These are phyloP conservation scores for Whalleya microplaca DNA, from an alignment of 2,329 filamentous ascomycete genomes.

Conservation along the genomic window DNA sequence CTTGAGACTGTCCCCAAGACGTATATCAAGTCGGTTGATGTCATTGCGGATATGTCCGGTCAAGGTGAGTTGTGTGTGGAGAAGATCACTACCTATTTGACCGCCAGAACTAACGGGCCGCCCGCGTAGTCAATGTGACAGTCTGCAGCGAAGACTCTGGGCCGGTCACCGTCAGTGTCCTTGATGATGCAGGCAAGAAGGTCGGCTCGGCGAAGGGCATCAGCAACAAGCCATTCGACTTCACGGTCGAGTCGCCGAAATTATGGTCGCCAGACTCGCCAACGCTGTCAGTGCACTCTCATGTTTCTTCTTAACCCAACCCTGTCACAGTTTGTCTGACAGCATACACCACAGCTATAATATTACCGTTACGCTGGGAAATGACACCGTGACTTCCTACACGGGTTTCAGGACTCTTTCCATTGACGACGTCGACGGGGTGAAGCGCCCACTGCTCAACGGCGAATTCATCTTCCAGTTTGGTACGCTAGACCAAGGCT, in stretches of 20 bases:
- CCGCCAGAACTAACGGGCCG: conserved; percentile 57
- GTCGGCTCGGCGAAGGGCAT: conserved; percentile 49
- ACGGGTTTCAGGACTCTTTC: conserved; percentile 70
- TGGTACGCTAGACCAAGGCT: conserved; percentile 72
- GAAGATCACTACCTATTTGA: conserved; percentile 54
- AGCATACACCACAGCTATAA: conserved; percentile 48
- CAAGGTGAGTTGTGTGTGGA: conserved; percentile 43
- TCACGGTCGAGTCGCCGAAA: conserved; percentile 57
- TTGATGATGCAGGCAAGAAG: conserved; percentile 41
- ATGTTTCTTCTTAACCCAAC: too few species aligned
- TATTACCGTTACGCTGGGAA: conserved; percentile 55
- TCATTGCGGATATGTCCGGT: conserved; percentile 61
- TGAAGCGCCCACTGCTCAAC: conserved; percentile 67
- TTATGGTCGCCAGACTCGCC: conserved; percentile 69
- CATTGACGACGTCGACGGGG: conserved; percentile 57
- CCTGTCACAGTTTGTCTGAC: conserved; percentile 1
- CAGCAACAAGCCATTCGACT: conserved; percentile 56
- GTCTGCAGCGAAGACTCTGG: conserved; percentile 49
- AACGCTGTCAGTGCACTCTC: conserved; percentile 59
- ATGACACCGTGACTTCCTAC: conserved; percentile 65
- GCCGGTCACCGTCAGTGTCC: conserved; percentile 41
- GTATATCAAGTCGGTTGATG: conserved; percentile 61
- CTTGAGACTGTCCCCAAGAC: conserved; percentile 63
- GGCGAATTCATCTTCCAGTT: conserved; percentile 71
- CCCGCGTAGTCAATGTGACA: conserved; percentile 52